Evolutionary conservation across 371 early-diverging fungal species (phyloP), one percentile per base, ranked within the genome.

Genomic region (Lichtheimia hyalospora): DNA sequence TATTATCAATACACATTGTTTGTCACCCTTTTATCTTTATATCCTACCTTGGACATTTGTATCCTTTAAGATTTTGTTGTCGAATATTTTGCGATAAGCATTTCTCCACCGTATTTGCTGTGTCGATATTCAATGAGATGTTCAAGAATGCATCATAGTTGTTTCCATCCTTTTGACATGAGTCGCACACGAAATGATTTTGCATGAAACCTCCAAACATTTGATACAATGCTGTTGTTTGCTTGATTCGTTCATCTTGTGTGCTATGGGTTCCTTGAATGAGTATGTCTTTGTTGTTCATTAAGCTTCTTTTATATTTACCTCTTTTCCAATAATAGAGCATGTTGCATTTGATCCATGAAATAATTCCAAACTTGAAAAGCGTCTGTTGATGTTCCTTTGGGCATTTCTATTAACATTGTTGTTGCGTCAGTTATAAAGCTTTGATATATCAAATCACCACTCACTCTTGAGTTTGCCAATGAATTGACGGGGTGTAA

Each of bases 181-280:
- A 62, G 16, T 79, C 61, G 70, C 96, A 96, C 49, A 70, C 75
- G 60, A 92, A 77, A 46, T 84, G 79, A 52, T 85, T 85, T 59
- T 90, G 91, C 34, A 92, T 64, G 55, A 87, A 88, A 0, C 94
- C 94, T 59, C 92, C 92, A 84, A 94, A 94, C 8, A 93, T 83
- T 60, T 87, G 91, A 68, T 89, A 84, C 21, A 92, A 63, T 23
- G 89, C 78, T 7, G 92, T 91, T 13, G 94, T 91, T 69, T 91
- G 87, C 62, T 89, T 86, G 58, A 88, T 77, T 42, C 83, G 82
- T 13, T 67, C 59, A 48, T 84, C 78, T 55, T 87, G 83, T 15
- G 89, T 68, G 67, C 86, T 88, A 61, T n/a, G n/a, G n/a, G n/a
- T n/a, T n/a, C n/a, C n/a, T n/a, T n/a, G n/a, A n/a, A n/a, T n/a